A percentile compares a stretch with the other conserved stretches of the same genome.
These are phyloP conservation scores for Nevesoporus exiguus DNA, from an alignment of 768 basidiomycete genomes.

Conservation along the genomic window DNA sequence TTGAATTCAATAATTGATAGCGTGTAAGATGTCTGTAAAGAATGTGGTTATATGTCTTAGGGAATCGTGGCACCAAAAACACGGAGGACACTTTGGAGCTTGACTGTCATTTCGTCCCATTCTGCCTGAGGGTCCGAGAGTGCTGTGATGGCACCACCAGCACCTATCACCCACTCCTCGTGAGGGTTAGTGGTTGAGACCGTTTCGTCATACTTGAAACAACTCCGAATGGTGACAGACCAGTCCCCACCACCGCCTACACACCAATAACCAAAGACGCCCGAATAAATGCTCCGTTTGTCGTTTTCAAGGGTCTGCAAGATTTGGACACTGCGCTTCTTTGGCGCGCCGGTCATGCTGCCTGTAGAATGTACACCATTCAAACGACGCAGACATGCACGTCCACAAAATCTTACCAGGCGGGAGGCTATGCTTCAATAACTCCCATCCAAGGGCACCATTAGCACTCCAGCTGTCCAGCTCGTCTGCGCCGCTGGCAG, in stretches of 20 bases:
- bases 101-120: slow-evolving; percentile 94
- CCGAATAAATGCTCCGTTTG: slow-evolving; percentile 82
- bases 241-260: slow-evolving; percentile 88
- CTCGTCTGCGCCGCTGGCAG: slow-evolving; percentile 35
- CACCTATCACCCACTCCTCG: slow-evolving; percentile 72
- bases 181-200: slow-evolving; percentile 11
- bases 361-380: slow-evolving; percentile 41
- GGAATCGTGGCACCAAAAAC: slow-evolving; percentile 48
- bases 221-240: slow-evolving; percentile 91
- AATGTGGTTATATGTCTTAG: slow-evolving; percentile 12
- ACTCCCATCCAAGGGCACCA: slow-evolving; percentile 68
- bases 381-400: background rate
- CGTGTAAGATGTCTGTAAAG: background rate
- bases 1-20: slow-evolving; percentile 33
- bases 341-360: slow-evolving; percentile 97
- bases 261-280: slow-evolving; percentile 91
- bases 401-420: slow-evolving; percentile 55
- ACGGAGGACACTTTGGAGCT: slow-evolving; percentile 73
- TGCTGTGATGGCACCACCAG: slow-evolving; percentile 96
- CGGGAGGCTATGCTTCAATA: slow-evolving; percentile 74
- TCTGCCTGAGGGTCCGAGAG: slow-evolving; percentile 81
- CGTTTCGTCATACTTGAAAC: slow-evolving; percentile 65
- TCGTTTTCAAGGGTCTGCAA: slow-evolving; percentile 73
- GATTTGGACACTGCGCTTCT: slow-evolving; percentile 90
- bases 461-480: slow-evolving; percentile 36